A percentile compares a stretch with the other conserved stretches of the same genome.
phyloP scores from a whole-genome alignment of 768 basidiomycete species.

The Suillus hirtellus region DNA sequence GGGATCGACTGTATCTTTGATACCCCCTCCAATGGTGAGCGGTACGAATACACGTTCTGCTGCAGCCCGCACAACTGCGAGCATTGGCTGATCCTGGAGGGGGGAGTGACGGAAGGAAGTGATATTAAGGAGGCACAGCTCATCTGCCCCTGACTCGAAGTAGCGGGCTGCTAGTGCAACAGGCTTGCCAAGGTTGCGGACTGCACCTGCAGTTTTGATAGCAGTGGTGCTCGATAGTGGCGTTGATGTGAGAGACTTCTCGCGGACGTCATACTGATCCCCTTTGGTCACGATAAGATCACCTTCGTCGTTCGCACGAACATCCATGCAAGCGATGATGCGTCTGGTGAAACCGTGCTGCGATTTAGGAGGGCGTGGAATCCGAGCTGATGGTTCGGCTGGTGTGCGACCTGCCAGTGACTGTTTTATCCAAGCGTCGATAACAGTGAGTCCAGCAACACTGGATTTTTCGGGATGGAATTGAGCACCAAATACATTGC shows the following conservation, averaged over 20 bases:
- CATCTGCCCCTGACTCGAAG: conserved; percentile 88
- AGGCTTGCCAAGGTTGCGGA: conserved; percentile 97
- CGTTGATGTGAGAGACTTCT: conserved; percentile 48
- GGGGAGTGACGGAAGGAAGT: conserved; percentile 98
- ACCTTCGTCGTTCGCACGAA: conserved; percentile 92
- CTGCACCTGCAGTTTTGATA: conserved; percentile 63
- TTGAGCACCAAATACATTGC: conserved; percentile 89
- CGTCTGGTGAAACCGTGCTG: conserved; percentile 84
- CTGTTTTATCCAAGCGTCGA: conserved; percentile 76
- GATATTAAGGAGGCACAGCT: conserved; percentile 97
- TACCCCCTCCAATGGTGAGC: conserved; percentile 97
- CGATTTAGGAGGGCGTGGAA: conserved; percentile 39
- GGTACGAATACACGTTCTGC: conserved; percentile 93
- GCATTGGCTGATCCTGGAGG: conserved; percentile 95
- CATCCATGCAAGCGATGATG: conserved; percentile 96
- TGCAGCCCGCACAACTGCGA: conserved; percentile 88
- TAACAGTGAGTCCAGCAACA: conserved; percentile 74
- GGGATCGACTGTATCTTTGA: conserved; percentile 94
- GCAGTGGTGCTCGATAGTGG: conserved; percentile 20
- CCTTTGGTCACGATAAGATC: conserved; percentile 99
- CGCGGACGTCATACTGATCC: conserved; percentile 98
- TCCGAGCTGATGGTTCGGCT: conserved; percentile 36
- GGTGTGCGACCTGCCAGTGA: conserved; percentile 43
- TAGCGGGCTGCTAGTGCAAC: conserved; percentile 88
- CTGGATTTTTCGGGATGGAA: conserved; percentile 99